Base-by-base conservation (phyloP, 2,329 filamentous ascomycete genomes). In the Xylariales sp. region DNA sequence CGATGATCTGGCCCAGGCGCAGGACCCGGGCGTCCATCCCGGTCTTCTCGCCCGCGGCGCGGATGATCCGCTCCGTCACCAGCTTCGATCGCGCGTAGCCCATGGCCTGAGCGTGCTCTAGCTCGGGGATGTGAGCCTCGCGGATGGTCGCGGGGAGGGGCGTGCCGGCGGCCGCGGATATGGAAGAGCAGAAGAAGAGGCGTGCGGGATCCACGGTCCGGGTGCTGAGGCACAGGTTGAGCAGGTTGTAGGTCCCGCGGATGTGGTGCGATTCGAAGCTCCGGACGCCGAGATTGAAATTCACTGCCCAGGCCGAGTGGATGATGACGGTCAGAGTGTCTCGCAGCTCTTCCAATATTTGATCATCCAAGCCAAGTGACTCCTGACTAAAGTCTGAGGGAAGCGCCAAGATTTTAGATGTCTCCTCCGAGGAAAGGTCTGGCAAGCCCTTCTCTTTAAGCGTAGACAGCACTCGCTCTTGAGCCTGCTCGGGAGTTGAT, bases 241-340 rank as follows among this genome's bases (percentile, higher is more conserved):
- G 52, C 5, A 76, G 58, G 44, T 72, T 63, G n/a, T 60, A 58
- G 2, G 69, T 56, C 5, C 67, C 71, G 16, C 53, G 56, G 37
- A 74, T 67, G 46, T 71, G 61, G 13, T 63, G 54, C 2, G 51
- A 37, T 40, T 74, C 72, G 47, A 76, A 76, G 16, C 62, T 69
- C 12, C 54, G 51, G 8, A 76, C 62, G 5, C 57, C 57, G 33
- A 74, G 56, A 43, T 70, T 75, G 57, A 77, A 77, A 53, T 76
- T 77, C 27, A 76, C 73, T 5, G 69, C 60, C 73, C 73, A 75
- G 5, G 72, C 70, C 25, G 61, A 62, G 54, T 76, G 71, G 17
- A 76, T 66, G 27, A 72, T 62, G 1, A 56, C 49, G 0, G 67
- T 70, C 20, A 72, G 43, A 2, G 53, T 43, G 11, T 44, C 38